Evolutionary conservation across 495 filamentous ascomycete species (phyloP), one percentile per base, ranked within the genome.

Genomic region (Daldinia childiae): DNA sequence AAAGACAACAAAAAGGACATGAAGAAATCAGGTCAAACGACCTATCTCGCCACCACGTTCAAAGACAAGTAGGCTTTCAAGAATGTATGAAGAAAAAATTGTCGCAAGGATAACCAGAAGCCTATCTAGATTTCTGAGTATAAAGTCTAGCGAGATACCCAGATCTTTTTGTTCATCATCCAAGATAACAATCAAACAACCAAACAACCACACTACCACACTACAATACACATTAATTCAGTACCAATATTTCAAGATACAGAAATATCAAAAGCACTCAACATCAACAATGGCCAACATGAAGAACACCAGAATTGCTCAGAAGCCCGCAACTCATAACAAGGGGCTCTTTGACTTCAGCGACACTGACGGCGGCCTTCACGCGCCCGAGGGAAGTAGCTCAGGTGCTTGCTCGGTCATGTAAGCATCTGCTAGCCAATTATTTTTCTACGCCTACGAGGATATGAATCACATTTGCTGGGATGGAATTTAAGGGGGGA

Each of bases 281-380:
- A 58, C 7, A 41, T 59, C 21, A 68, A 55, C 8, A 58, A 73
- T 62, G 56, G 36, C 50, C 34, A 64, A 61, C 51, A 69, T 60
- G 38, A 73, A 66, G 38, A 67, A 59, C 29, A 65, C 51, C 19
- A 41, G 55, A 9, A 34, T 17, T 8, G 19, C 64, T 0, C 60
- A 64, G 51, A 73, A 73, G 71, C 65, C 71, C 15, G 19, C 61
- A 9, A 51, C 21, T 24, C 65, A 57, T 14, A 69, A 51, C 39
- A 73, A 73, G 65, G 71, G 71, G 1, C 71, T 73, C 4, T 73
- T 73, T 50, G 71, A 73, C 58, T 69, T 74, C 60, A 62, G 66
- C 73, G 63, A 68, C 36, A 48, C 63, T 5, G 60, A 68, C 52
- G 55, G 26, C 32, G 62, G 62, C 27, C 56, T 69, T 29, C 14